These are phyloP conservation scores for Cucurbita argyrosperma DNA, from an alignment of 306 rosid genomes.

Conservation along the genomic window DNA sequence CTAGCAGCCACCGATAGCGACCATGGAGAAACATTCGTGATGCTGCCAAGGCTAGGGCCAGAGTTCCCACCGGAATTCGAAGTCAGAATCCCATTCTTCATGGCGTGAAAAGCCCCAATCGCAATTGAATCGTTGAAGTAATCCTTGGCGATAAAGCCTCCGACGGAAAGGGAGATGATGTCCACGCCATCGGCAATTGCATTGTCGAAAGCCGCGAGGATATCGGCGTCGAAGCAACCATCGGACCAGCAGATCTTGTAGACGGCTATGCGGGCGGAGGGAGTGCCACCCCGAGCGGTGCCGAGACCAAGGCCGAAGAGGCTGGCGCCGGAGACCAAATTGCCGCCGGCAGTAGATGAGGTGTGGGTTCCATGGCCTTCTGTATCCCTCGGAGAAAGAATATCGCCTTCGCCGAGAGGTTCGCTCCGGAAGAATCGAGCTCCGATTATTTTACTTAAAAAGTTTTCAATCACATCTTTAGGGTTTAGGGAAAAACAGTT, in stretches of 20 bases:
- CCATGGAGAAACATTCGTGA: conserved; percentile 28
- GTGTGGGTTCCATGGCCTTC: conserved; percentile 44
- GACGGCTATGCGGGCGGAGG: conserved; percentile 35
- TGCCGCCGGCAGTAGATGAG: conserved; percentile 37
- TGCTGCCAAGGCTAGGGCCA: conserved; percentile 12
- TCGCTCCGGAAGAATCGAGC: conserved; percentile 19
- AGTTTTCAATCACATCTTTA: not conserved
- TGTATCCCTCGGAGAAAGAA: conserved; percentile 22
- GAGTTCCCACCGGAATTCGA: conserved; percentile 17
- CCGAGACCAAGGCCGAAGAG: conserved; percentile 23
- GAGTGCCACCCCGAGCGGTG: conserved; percentile 37
- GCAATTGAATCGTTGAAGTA: conserved; percentile 15
- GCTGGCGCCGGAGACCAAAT: conserved; percentile 15
- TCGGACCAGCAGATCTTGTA: conserved; percentile 37
- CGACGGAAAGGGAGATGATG: conserved; percentile 23
- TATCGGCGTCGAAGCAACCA: conserved; percentile 17
- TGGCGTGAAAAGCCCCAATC: conserved; percentile 41
- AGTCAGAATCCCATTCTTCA: conserved; percentile 28
- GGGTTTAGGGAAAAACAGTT: too few species aligned
- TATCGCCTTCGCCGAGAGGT: not conserved
- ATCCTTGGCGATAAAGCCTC: not conserved
- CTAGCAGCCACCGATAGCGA: conserved; percentile 29
- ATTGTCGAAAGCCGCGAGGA: conserved; percentile 42
- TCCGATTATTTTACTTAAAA: conserved; percentile 34
- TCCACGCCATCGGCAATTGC: conserved; percentile 53